Base-by-base conservation (phyloP, 495 filamentous ascomycete genomes). In the Trichoderma asperelloides region DNA sequence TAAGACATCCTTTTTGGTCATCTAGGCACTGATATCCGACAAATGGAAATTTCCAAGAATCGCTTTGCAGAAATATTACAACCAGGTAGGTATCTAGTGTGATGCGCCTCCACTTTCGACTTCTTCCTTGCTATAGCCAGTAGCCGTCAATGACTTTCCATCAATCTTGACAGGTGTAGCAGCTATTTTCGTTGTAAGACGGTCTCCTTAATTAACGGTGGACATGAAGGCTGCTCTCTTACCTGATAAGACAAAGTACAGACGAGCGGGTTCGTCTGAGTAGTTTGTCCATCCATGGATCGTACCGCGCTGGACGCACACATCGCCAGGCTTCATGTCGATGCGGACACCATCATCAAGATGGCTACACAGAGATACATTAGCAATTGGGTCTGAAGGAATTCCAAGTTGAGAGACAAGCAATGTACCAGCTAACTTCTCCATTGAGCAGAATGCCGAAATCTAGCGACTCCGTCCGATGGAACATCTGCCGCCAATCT, bases 221-320 rank as follows among this genome's bases (percentile, higher is more conserved):
- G 9, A 23, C 28, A 6, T 30, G n/a, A 40, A 2, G n/a, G 21
- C 25, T 30, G 40, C 9, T 43, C 4, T 18, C 63, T 41, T 64
- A 64, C 63, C 63, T 21, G 27, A 47, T 3, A 65, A 13, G 16
- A 65, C 15, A n/a, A 65, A 65, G 18, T 65, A 65, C 12, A 65
- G 6, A 2, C 41, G 64, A 9, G 64, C 39, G 30, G 64, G 64
- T 41, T 65, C 49, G 2, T 65, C 64, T 15, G 63, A n/a, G 4
- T 27, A n/a, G 33, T 64, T 64, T 11, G 27, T 33, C 64, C 37
- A 49, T 33, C 37, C 64, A 28, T 49, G 41, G 5, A 65, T 65
- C 8, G 64, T 65, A n/a, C 64, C 64, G 21, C 64, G 64, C 39
- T 65, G 64, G 23, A 65, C 64, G 21, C 41, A 65, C 30, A 49